Evolutionary conservation across 1,284 basidiomycete species (phyloP), one percentile per base, ranked within the genome.

Genomic region (Leccinum pachyderme): DNA sequence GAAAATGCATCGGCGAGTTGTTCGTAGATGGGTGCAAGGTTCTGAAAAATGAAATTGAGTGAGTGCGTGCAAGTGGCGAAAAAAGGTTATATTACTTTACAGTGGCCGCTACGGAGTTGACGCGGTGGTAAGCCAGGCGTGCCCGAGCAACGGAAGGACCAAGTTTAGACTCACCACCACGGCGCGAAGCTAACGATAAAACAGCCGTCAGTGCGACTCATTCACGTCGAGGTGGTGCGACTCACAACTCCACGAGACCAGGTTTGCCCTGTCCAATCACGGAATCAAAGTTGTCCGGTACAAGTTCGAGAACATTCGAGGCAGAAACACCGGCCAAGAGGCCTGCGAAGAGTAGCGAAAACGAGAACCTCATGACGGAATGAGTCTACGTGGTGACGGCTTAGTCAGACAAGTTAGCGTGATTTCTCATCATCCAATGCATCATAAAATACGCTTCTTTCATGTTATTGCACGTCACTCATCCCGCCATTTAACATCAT

Each of bases 241-340:
- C 90, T 74, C 66, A 94, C 89, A 95, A 95, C 74, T 95, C 93
- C 28, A 95, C 91, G 43, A 95, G 79, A 61, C 88, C 91, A 52
- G 89, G 85, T 70, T 85, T 91, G 57, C 88, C 90, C 59, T 87
- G 72, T 39, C 91, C 93, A 67, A 94, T 74, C 52, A 84, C 72
- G 43, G 75, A 61, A 69, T 94, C 88, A 72, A 94, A 96, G 75
- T 89, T 93, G 58, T 80, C 77, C 1, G 87, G 77, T 48, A 71
- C 81, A 47, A 96, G 83, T 15, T 93, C 93, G 51, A 93, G 61
- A 49, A 93, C 93, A 63, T 92, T 92, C n/a, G 86, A 92, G 29
- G 87, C 92, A 59, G 69, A 70, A 41, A 77, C 88, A 49, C 79
- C 74, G 31, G 81, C 78, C 60, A 86, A 67, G 15, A 89, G 65